These are phyloP conservation scores for Quercus suber DNA, from an alignment of 306 rosid species.

Conservation along the genomic window DNA sequence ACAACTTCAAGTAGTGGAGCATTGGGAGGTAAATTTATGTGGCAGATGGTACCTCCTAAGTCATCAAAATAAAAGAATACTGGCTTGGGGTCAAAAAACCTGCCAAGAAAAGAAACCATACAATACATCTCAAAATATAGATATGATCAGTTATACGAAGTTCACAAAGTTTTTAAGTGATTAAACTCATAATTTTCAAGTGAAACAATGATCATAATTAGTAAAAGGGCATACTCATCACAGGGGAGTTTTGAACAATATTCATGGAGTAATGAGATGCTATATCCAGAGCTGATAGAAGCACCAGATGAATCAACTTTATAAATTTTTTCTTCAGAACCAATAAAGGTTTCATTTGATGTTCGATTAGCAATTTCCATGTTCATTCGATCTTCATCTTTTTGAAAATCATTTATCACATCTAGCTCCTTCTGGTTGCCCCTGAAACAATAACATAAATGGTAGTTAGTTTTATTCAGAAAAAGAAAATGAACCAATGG, in stretches of 20 bases:
- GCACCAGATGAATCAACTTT: slow-evolving; percentile 82
- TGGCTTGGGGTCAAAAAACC: slow-evolving; percentile 88
- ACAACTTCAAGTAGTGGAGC: slow-evolving; percentile 64
- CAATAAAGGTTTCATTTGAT: slow-evolving; percentile 47
- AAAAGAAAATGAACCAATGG: slow-evolving; percentile 8
- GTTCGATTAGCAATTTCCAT: slow-evolving; percentile 58
- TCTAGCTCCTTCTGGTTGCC: slow-evolving; percentile 65
- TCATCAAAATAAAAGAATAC: slow-evolving; percentile 65
- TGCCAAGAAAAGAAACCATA: slow-evolving; percentile 37
- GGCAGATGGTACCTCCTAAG: slow-evolving; percentile 70
- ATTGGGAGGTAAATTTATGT: slow-evolving; percentile 72
- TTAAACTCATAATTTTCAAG: slow-evolving; percentile 16
- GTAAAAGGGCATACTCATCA: slow-evolving; percentile 68
- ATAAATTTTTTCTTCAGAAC: slow-evolving; percentile 60
- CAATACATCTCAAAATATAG: slow-evolving; percentile 18
- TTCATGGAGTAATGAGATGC: slow-evolving; percentile 76
- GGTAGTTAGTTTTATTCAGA: slow-evolving; percentile 7
- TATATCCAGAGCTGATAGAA: slow-evolving; percentile 61
- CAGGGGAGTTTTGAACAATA: slow-evolving; percentile 89
- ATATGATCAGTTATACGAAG: slow-evolving; percentile 4
- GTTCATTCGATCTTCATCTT: slow-evolving; percentile 70
- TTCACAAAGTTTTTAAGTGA: slow-evolving; percentile 17
- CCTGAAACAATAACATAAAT: slow-evolving; percentile 40
- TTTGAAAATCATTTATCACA: slow-evolving; percentile 50
- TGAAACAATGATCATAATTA: slow-evolving; percentile 20